Conservation (phyloP, 139 green algal genomes). For the Chlorella sp. region DNA sequence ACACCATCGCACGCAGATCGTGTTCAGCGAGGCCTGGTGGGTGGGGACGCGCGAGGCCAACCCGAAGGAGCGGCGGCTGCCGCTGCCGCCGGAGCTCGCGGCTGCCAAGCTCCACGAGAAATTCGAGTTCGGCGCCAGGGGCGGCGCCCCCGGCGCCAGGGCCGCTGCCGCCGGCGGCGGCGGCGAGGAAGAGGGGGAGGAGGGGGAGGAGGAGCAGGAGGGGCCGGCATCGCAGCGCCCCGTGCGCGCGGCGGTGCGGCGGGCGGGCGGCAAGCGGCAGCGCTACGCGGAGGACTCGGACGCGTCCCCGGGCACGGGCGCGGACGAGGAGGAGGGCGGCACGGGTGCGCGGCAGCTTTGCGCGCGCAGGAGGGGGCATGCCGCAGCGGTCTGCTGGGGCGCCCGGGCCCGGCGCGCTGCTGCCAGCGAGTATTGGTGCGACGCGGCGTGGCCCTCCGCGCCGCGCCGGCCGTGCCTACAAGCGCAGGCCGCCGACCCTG, state of each 20-base stretch:
- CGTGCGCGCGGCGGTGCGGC: background rate
- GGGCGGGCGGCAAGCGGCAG: constrained; percentile 9
- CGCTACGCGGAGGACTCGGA: constrained; percentile 13
- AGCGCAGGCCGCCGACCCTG: too few species aligned
- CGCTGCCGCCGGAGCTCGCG: constrained; percentile 62
- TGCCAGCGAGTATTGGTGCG: too few species aligned
- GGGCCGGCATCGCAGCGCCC: constrained; percentile 18
- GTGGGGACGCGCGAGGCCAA: constrained; percentile 81
- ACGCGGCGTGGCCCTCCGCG: too few species aligned
- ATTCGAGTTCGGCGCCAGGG: constrained; percentile 20
- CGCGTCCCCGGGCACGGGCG: background rate
- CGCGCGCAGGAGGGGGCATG: too few species aligned
- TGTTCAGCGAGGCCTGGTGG: constrained; percentile 83
- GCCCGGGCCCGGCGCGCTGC: too few species aligned
- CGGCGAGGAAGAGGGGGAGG: constrained; percentile 2
- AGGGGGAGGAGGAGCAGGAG: constrained; percentile 13
- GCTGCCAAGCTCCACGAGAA: constrained; percentile 12
- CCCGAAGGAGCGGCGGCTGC: constrained; percentile 72
- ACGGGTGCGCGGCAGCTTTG: background rate
- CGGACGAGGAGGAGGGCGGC: background rate
- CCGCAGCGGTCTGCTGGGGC: too few species aligned
- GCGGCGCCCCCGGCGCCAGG: background rate
- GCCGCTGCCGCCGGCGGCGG: background rate
- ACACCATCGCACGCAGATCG: too few species aligned
- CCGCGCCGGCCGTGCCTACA: too few species aligned